Evolutionary conservation across 1,284 basidiomycete species (phyloP).

Genomic region (Pascua guehoae): DNA sequence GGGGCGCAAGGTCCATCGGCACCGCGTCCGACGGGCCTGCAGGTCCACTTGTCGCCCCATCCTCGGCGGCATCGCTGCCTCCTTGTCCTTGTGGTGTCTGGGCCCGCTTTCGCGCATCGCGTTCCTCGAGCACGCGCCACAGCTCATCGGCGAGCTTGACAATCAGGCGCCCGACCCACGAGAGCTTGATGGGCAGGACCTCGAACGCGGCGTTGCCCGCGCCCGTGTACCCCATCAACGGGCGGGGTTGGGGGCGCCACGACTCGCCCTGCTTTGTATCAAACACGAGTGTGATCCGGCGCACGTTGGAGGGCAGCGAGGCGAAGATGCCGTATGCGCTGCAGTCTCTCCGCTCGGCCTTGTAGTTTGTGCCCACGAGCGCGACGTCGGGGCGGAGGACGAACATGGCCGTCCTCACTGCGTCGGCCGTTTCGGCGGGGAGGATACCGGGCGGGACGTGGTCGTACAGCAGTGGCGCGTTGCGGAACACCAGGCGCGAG

Average conservation of each 20-base stretch:
- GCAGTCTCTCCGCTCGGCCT: slow-evolving; percentile 2
- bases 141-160: no score
- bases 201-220: no score
- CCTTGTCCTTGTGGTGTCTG: no score
- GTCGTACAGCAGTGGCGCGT: slow-evolving; percentile 12
- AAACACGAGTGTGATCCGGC: background rate
- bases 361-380: slow-evolving; percentile 10
- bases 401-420: background rate
- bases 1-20: no score
- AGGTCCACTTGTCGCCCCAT: no score
- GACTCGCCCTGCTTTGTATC: background rate
- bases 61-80: no score
- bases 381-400: slow-evolving; percentile 9
- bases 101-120: no score
- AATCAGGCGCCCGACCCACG: slow-evolving; percentile 1
- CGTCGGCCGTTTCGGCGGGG: background rate
- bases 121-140: no score
- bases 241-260: slow-evolving; percentile 7
- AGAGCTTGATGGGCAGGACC: background rate
- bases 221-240: background rate
- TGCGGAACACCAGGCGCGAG: slow-evolving; percentile 4
- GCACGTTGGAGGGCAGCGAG: background rate
- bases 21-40: no score
- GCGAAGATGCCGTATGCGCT: background rate
- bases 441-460: background rate